Base-by-base conservation (phyloP, 129 eudicot genomes). In the Solidago caesia region DNA sequence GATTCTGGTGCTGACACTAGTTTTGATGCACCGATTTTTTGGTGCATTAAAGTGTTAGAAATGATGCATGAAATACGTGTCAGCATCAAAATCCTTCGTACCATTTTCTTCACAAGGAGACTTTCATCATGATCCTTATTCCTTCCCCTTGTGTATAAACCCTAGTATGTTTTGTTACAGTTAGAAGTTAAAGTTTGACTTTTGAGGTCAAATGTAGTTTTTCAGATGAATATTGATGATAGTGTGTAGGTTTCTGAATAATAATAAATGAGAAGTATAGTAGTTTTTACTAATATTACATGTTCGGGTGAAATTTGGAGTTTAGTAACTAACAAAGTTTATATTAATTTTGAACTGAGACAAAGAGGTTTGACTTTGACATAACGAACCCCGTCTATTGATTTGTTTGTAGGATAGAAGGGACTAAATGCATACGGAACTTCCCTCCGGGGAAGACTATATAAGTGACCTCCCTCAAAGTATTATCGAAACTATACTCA, bases 381-480 rank as follows among this genome's bases (percentile, higher is more conserved):
- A 1, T 21, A 15, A 62, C 46, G 63, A 60, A n/a, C 6, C n/a
- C 26, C 56, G 21, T 26, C 13, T 75, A 4, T 42, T 75, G 5
- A 8, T 43, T 65, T 52, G n/a, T 53, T 29, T 75, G 72, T 64
- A 75, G 75, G 81, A 21, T 2, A 76, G n/a, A 65, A 53, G 67
- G 14, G 70, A 13, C 10, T 66, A 21, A 76, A 84, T 84, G 92
- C 89, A 79, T 29, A 81, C 75, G 72, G 85, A 82, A 51, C 10
- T 68, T 58, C 75, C 73, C 53, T 71, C 48, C 3, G 83, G 55
- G 52, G 84, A 49, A 16, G 99, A 95, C 81, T 75, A 82, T 72
- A 72, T 94, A n/a, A 95, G 90, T 59, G 96, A 95, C 73, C 84
- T 95, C 79, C 97, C 99, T 41, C 91, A 85, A 76, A 89, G 96